Percentiles rank a stretch among this genome's conserved stretches.
These are phyloP conservation scores for Cystofilobasidium ferigula DNA, from an alignment of 768 basidiomycete genomes.

Conservation along the genomic window DNA sequence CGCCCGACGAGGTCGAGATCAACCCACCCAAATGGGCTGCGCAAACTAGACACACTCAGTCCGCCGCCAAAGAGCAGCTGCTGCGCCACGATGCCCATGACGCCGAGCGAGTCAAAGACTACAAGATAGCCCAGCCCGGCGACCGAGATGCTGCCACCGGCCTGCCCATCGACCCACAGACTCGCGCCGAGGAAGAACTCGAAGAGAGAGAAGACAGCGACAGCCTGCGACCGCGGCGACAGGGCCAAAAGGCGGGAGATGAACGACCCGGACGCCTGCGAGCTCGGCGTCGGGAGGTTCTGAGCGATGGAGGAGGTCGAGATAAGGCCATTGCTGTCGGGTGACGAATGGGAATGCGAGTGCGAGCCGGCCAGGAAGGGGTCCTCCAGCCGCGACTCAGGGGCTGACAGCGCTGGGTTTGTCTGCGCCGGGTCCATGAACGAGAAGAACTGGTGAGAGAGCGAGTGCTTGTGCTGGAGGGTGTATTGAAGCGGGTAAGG, in stretches of 20 bases:
- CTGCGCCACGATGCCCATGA: slow-evolving; percentile 45
- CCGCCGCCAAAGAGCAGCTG: slow-evolving; percentile 31
- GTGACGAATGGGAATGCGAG: background rate
- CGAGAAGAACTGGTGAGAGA: slow-evolving; percentile 90
- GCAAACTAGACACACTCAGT: slow-evolving; percentile 31
- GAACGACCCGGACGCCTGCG: background rate
- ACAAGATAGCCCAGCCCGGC: slow-evolving; percentile 94
- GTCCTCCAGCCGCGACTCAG: background rate
- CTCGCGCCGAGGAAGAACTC: slow-evolving; percentile 42
- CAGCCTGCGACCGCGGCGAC: slow-evolving; percentile 1
- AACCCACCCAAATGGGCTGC: slow-evolving; percentile 55
- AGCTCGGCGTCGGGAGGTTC: background rate
- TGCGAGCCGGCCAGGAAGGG: background rate
- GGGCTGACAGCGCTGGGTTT: slow-evolving; percentile 25
- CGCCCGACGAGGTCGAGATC: background rate
- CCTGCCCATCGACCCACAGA: slow-evolving; percentile 83
- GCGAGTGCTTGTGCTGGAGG: slow-evolving; percentile 74
- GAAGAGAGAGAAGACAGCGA: slow-evolving; percentile 30
- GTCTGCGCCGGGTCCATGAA: slow-evolving; percentile 70
- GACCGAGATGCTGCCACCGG: slow-evolving; percentile 68
- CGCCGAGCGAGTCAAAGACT: slow-evolving; percentile 83
- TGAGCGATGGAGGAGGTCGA: background rate
- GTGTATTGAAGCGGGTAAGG: background rate
- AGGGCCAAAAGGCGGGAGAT: background rate
- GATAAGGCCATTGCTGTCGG: background rate